These are phyloP conservation scores for Globisporangium cystogenes DNA, from an alignment of 352 stramenopile species.

Conservation along the genomic window DNA sequence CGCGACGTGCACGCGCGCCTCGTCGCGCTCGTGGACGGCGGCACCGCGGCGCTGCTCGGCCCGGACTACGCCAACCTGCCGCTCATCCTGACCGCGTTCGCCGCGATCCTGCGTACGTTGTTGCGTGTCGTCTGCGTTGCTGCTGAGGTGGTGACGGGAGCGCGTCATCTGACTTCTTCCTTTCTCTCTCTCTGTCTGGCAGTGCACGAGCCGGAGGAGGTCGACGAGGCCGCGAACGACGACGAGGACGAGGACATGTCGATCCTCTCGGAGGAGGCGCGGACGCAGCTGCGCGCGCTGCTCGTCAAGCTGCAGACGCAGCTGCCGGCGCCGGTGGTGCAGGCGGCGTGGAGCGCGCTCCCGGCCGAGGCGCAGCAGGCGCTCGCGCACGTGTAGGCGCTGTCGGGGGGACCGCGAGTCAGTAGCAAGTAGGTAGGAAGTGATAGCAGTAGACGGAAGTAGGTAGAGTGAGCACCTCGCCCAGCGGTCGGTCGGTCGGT, in stretches of 20 bases:
- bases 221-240: conserved; percentile 39
- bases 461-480: not conserved
- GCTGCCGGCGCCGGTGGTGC: conserved; percentile 48
- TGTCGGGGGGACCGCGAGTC: not conserved
- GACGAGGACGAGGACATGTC: conserved; percentile 65
- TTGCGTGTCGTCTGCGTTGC: not conserved
- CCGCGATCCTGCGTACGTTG: conserved; percentile 63
- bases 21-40: conserved; percentile 49
- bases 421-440: not conserved
- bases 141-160: conserved; percentile 7
- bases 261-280: conserved; percentile 61
- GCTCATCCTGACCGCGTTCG: conserved; percentile 71
- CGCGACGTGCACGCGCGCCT: conserved; percentile 72
- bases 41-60: conserved; percentile 61
- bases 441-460: not conserved
- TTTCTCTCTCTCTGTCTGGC: too few relatives aligned
- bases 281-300: conserved; percentile 49
- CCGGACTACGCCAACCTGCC: conserved; percentile 58
- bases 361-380: conserved; percentile 65
- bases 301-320: conserved; percentile 67
- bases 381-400: conserved; percentile 49
- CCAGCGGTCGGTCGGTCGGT: too few relatives aligned
- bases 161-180: too few relatives aligned
- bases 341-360: conserved; percentile 65
- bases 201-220: conserved; percentile 61